Evolutionary conservation across 2,329 filamentous ascomycete species (phyloP), one percentile per base, ranked within the genome.

Genomic region (Incumbomyces lentus): DNA sequence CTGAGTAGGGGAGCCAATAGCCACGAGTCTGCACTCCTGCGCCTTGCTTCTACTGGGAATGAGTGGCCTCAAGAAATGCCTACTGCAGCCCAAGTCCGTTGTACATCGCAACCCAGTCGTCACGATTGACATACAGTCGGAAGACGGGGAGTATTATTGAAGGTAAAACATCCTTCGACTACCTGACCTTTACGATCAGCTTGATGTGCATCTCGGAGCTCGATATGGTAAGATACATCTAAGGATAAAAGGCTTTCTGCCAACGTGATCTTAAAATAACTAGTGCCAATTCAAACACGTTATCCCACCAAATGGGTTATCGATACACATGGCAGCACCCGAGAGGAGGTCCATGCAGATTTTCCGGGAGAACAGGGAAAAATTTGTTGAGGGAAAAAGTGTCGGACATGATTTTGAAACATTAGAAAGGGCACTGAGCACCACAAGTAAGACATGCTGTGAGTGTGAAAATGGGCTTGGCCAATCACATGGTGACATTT

Each of bases 261-360:
- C 8, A 26, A 8, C 22, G 8, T 26, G 22, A 26, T 26, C 22
- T 26, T n/a, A n/a, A n/a, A n/a, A n/a, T n/a, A n/a, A n/a, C 22
- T 8, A 26, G 5, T 4, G 22, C 8, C 8, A 26, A 26, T 26
- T 26, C 22, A 26, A 26, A 26, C 22, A 5, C 22, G 22, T 26
- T 26, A 26, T 26, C 8, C 8, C 22, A n/a, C 22, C 22, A 26
- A 33, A 3, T 44, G 31, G 12, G 8, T 45, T 38, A 45, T 45
- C 42, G 42, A 45, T 45, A 45, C 42, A 36, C 31, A 44, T 44
- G 30, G 30, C n/a, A 44, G 16, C 11, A 35, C 18, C 38, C 38
- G 38, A 11, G 38, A 14, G 6, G 5, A 35, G 33, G 33, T 17
- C 33, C n/a, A n/a, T 35, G 36, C 18, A 12, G 4, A 5, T 17